Evolutionary conservation across 2,329 filamentous ascomycete species (phyloP).

Genomic region (Metarhizium anisopliae): DNA sequence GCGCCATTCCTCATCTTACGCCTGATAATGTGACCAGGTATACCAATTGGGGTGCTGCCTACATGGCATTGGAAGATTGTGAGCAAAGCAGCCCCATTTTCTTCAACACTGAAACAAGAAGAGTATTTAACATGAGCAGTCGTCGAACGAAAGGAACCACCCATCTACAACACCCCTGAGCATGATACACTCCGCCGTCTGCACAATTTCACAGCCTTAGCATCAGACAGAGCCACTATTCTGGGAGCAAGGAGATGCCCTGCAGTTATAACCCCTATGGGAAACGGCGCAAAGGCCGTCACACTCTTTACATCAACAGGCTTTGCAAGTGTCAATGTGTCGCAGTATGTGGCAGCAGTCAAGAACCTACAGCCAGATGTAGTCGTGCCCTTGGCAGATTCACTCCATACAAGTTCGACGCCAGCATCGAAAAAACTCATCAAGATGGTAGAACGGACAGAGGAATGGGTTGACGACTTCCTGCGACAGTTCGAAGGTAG

Average conservation of each 20-base stretch:
- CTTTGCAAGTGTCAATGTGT: slow-evolving; percentile 60
- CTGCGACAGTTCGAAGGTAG: slow-evolving; percentile 30
- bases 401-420: slow-evolving; percentile 36
- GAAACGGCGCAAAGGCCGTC: slow-evolving; percentile 62
- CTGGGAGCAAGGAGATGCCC: slow-evolving; percentile 72
- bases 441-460: slow-evolving; percentile 80
- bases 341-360: slow-evolving; percentile 59
- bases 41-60: slow-evolving; percentile 59
- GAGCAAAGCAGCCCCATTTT: slow-evolving; percentile 25
- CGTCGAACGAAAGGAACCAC: slow-evolving; percentile 43
- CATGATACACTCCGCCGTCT: slow-evolving; percentile 43
- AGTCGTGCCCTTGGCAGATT: slow-evolving; percentile 68
- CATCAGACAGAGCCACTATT: slow-evolving; percentile 56
- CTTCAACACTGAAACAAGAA: not conserved
- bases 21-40: slow-evolving; percentile 69
- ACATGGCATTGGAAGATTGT: slow-evolving; percentile 91
- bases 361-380: slow-evolving; percentile 69
- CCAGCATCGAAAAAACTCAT: slow-evolving; percentile 64
- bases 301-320: slow-evolving; percentile 81
- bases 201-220: slow-evolving; percentile 67
- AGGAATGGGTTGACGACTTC: slow-evolving; percentile 69
- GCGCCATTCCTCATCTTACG: slow-evolving; percentile 77
- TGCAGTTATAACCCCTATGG: slow-evolving; percentile 60
- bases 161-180: slow-evolving; percentile 35
- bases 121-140: slow-evolving; percentile 27